Evolutionary conservation across 2,329 filamentous ascomycete genomes (phyloP).

Genomic region (Talaromyces piceae): DNA sequence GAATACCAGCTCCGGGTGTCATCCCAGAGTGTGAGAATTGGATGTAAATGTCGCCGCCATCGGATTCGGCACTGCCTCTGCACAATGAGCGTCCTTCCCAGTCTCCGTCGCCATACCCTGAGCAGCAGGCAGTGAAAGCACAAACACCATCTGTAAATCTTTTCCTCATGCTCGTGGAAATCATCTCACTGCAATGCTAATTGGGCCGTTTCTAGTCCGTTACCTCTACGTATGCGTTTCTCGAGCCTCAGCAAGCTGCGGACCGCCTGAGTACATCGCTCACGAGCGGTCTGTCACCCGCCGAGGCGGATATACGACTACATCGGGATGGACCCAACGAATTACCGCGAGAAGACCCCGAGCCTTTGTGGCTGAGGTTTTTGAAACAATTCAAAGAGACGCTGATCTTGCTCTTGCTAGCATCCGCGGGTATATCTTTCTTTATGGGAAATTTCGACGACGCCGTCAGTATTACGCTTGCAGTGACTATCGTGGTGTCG

Average conservation of each 20-base stretch:
- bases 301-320: constrained; percentile 72
- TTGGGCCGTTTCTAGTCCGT: constrained; percentile 24
- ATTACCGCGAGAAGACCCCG: constrained; percentile 84
- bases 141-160: constrained; percentile 28
- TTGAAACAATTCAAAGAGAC: constrained; percentile 96
- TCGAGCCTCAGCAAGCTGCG: constrained; percentile 73
- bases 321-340: constrained; percentile 84
- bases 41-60: constrained; percentile 58
- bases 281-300: constrained; percentile 68
- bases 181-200: constrained; percentile 2
- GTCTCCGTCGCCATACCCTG: constrained; percentile 22
- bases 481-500: constrained; percentile 92
- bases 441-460: constrained; percentile 91
- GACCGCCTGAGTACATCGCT: constrained; percentile 75
- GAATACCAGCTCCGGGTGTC: constrained; percentile 11
- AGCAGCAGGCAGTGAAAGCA: constrained; percentile 18
- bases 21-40: constrained; percentile 38
- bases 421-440: constrained; percentile 79
- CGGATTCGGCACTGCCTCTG: constrained; percentile 51
- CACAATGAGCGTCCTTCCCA: constrained; percentile 42
- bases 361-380: constrained; percentile 92
- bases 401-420: constrained; percentile 82
- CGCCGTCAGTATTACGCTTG: constrained; percentile 88
- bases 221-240: constrained; percentile 50
- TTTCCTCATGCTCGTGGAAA: background rate